These are phyloP conservation scores for Alternaria triticimaculans DNA, from an alignment of 2,329 filamentous ascomycete species.

Conservation along the genomic window DNA sequence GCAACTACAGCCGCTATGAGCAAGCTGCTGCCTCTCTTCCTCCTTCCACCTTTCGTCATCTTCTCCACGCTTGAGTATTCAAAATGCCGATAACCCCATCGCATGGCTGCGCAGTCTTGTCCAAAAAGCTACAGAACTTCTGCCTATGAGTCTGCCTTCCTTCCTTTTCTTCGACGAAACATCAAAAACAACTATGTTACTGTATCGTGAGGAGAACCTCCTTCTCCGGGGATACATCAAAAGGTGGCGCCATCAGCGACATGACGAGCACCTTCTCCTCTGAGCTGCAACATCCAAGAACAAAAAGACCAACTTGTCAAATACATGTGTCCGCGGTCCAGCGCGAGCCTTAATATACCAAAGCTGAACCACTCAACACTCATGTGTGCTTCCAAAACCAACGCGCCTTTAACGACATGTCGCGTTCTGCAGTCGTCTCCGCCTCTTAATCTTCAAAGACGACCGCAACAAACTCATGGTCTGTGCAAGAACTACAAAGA, in stretches of 20 bases:
- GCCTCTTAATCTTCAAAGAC: too few species aligned
- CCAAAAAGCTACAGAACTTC: accelerated
- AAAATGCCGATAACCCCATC: background rate
- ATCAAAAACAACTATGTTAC: background rate
- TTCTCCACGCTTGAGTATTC: background rate
- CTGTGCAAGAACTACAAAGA: too few species aligned
- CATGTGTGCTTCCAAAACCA: too few species aligned
- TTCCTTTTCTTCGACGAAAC: background rate
- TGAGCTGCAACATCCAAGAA: background rate
- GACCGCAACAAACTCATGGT: too few species aligned
- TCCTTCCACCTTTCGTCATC: background rate
- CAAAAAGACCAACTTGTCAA: background rate
- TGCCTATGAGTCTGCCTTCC: background rate
- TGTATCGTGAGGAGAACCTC: background rate
- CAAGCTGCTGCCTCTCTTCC: background rate
- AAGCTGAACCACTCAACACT: too few species aligned
- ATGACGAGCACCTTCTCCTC: background rate
- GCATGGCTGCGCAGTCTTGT: background rate
- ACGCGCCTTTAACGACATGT: too few species aligned
- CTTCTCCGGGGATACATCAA: background rate
- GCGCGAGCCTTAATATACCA: background rate
- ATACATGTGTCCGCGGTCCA: background rate
- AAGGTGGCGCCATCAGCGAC: too few species aligned
- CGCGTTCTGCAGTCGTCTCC: too few species aligned
- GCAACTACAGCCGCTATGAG: too few species aligned